Percentiles rank a stretch among this genome's conserved stretches.
phyloP scores from a whole-genome alignment of 1,284 basidiomycete species.

The Cutaneotrichosporon cyanovorans region DNA sequence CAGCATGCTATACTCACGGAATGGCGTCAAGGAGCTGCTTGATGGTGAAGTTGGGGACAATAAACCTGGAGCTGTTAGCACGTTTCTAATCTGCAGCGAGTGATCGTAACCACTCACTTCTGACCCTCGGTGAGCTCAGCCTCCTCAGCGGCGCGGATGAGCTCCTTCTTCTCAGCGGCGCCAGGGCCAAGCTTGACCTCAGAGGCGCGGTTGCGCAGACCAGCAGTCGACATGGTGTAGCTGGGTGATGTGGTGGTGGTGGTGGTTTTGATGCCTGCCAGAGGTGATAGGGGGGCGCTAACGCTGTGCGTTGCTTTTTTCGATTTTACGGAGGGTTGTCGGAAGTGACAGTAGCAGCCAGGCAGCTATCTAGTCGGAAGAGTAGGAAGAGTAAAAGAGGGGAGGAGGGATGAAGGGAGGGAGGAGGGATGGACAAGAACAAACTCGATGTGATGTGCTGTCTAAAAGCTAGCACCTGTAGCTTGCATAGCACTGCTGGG shows the following conservation, averaged over 20 bases:
- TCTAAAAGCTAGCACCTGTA: too few relatives aligned
- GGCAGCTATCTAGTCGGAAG: background rate
- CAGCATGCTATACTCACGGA: conserved; percentile 53
- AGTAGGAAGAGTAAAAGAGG: background rate
- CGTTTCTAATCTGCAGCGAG: too few relatives aligned
- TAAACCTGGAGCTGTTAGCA: conserved; percentile 27
- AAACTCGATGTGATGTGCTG: too few relatives aligned
- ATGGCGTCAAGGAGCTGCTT: conserved; percentile 67
- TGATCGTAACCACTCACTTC: conserved; percentile 36
- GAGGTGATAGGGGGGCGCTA: background rate
- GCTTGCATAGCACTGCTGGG: too few relatives aligned
- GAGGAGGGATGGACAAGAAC: background rate
- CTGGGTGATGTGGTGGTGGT: background rate
- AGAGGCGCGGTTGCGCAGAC: conserved; percentile 37
- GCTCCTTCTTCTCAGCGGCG: conserved; percentile 34
- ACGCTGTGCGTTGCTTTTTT: background rate
- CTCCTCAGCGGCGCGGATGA: conserved; percentile 40
- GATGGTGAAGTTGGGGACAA: conserved; percentile 45
- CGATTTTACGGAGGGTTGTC: background rate
- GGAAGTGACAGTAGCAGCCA: background rate
- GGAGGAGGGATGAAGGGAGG: background rate
- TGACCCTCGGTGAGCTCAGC: conserved; percentile 40
- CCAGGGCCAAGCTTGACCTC: conserved; percentile 21
- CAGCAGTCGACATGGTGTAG: conserved; percentile 33
- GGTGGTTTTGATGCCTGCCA: background rate